Conservation (phyloP, 1,284 basidiomycete genomes). For the Inonotus obliquus region DNA sequence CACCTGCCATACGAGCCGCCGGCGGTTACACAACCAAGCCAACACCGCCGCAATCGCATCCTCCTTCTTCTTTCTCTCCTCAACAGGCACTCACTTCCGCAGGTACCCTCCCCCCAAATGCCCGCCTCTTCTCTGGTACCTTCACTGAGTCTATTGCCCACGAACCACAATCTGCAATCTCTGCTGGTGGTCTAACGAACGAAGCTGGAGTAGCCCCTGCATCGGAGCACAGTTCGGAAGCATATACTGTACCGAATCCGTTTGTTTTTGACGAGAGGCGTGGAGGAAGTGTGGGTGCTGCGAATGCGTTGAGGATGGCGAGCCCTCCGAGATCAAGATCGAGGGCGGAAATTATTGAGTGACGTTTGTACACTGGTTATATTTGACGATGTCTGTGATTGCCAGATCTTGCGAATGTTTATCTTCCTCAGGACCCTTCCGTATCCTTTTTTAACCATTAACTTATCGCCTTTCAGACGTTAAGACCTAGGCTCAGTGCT, state of each 20-base stretch:
- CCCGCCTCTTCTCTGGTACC: background rate
- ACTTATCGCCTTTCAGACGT: constrained; percentile 7
- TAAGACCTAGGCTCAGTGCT: background rate
- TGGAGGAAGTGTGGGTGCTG: background rate
- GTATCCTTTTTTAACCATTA: constrained; percentile 2
- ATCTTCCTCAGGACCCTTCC: background rate
- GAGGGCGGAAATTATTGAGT: background rate
- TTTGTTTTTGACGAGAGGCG: constrained; percentile 9
- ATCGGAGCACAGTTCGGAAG: constrained; percentile 12
- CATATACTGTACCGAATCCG: constrained; percentile 15
- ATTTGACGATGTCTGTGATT: background rate
- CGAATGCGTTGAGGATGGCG: constrained; percentile 5
- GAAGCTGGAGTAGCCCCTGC: background rate
- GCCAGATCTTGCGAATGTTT: background rate
- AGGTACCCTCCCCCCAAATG: background rate
- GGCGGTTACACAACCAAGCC: background rate
- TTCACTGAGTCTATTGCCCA: background rate
- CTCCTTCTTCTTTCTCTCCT: background rate
- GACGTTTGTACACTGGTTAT: background rate
- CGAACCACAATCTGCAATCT: background rate
- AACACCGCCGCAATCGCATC: background rate
- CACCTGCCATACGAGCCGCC: constrained; percentile 12
- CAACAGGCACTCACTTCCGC: background rate
- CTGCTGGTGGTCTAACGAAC: too few relatives aligned
- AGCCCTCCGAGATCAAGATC: background rate